Evolutionary conservation across 345 rosid species (phyloP), one percentile per base, ranked within the genome.

Genomic region (Mallotus nudiflorus): DNA sequence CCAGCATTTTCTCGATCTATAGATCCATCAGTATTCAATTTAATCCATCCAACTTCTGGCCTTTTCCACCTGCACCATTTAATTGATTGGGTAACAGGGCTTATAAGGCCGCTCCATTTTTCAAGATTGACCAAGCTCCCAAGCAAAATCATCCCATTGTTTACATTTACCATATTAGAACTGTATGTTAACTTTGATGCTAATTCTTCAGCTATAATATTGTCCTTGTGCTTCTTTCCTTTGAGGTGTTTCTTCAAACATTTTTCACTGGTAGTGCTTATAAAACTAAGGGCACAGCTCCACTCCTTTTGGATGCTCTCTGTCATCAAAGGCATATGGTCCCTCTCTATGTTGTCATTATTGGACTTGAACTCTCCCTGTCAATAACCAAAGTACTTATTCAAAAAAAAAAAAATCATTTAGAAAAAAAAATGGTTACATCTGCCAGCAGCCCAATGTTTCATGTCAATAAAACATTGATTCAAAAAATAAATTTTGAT

Each of bases 21-120:
- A 4, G 82, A 82, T 73, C 85, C 82, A 69, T 82, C 85, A 0
- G 80, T 75, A 13, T 78, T 82, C 73, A 78, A 44, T 58, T 82
- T 82, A 69, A 65, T 66, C 57, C 85, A 82, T 20, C 85, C 82
- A 9, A 9, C 9, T 18, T 72, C 68, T 18, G 82, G 82, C 56
- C 70, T 78, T 74, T 66, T 44, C 85, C 82, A 82, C 66, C 15
- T 72, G 55, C 75, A 75, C 77, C 62, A 68, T 73, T 39, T 78
- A 37, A 72, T 78, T 69, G 82, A 62, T 69, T 65, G 18, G 1
- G 65, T 61, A 33, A 75, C 42, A 12, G 79, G 79, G 58, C 54
- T 19, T 60, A 78, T 28, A 55, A 73, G 62, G 46, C 61, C 50
- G 1, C 67, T 48, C 72, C 61, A 81, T 27, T 54, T 67, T 54